Percentiles rank a stretch among this genome's conserved stretches.
Conservation (phyloP, 108 stramenopile genomes). For the Bacterosira constricta region DNA sequence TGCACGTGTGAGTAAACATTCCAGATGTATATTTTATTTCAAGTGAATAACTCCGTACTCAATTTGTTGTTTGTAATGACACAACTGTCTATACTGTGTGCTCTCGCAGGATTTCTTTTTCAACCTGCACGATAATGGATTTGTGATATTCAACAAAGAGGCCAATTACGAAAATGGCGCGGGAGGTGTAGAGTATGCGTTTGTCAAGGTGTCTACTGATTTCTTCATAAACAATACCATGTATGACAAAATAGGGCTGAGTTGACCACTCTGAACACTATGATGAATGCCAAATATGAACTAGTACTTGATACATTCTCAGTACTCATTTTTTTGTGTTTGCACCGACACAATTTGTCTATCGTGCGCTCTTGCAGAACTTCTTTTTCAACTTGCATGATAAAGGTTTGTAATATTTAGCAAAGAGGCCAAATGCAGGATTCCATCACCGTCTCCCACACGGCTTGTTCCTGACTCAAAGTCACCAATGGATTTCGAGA, state of each 20-base stretch:
- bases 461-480: too few relatives aligned
- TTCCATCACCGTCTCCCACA: too few relatives aligned
- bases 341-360: neutral
- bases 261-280: too few relatives aligned
- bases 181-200: slow-evolving; percentile 56
- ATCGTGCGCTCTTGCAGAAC: slow-evolving; percentile 7
- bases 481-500: too few relatives aligned
- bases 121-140: slow-evolving; percentile 47
- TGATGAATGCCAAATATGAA: too few relatives aligned
- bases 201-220: slow-evolving; percentile 43
- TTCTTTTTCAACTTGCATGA: slow-evolving; percentile 51
- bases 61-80: neutral
- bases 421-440: slow-evolving; percentile 52
- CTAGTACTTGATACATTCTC: too few relatives aligned
- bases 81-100: neutral
- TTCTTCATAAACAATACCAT: slow-evolving; percentile 39
- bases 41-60: too few relatives aligned
- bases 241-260: slow-evolving; percentile 15
- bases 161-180: slow-evolving; percentile 46
- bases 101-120: slow-evolving; percentile 47
- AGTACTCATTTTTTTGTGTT: neutral
- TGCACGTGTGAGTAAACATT: slow-evolving; percentile 5
- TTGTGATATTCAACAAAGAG: slow-evolving; percentile 50
- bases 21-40: neutral
- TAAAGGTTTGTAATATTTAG: slow-evolving; percentile 48